A percentile compares a stretch with the other conserved stretches of the same genome.
Evolutionary conservation across 164 flowering plant species (phyloP).

Genomic region (Taxillus chinensis): DNA sequence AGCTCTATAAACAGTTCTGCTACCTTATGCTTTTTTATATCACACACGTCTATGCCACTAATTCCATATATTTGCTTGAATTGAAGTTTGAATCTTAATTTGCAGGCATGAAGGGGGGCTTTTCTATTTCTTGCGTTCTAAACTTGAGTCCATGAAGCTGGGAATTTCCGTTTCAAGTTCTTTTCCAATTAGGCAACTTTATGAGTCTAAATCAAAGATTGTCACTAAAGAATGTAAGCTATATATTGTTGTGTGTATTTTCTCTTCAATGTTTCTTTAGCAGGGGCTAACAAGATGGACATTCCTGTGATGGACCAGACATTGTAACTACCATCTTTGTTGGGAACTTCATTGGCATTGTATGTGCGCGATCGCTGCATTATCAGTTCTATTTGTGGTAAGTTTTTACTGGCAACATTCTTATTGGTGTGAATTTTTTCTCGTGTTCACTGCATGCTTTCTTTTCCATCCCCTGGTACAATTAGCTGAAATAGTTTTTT

Average conservation of each 20-base stretch:
- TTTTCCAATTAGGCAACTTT: conserved; percentile 12
- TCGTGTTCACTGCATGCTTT: not conserved
- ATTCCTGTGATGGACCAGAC: conserved; percentile 38
- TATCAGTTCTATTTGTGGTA: conserved; percentile 96
- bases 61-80: too few relatives aligned
- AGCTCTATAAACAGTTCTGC: too few relatives aligned
- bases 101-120: conserved; percentile 91
- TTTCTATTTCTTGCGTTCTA: conserved; percentile 37
- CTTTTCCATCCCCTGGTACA: too few relatives aligned
- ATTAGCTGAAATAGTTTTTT: too few relatives aligned
- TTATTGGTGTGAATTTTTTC: not conserved
- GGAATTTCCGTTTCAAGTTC: conserved; percentile 21
- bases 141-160: conserved; percentile 22
- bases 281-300: not conserved
- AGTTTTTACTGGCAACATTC: conserved; percentile 7
- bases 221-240: conserved; percentile 62
- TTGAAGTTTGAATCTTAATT: not conserved
- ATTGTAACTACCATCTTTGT: conserved; percentile 65
- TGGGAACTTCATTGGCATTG: conserved; percentile 88
- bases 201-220: conserved; percentile 18
- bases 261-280: not conserved
- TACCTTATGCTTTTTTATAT: too few relatives aligned
- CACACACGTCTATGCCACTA: too few relatives aligned
- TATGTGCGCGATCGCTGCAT: conserved; percentile 85
- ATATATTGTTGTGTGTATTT: not conserved